phyloP scores from a whole-genome alignment of 208 protist species.

The Leishmania guyanensis region DNA sequence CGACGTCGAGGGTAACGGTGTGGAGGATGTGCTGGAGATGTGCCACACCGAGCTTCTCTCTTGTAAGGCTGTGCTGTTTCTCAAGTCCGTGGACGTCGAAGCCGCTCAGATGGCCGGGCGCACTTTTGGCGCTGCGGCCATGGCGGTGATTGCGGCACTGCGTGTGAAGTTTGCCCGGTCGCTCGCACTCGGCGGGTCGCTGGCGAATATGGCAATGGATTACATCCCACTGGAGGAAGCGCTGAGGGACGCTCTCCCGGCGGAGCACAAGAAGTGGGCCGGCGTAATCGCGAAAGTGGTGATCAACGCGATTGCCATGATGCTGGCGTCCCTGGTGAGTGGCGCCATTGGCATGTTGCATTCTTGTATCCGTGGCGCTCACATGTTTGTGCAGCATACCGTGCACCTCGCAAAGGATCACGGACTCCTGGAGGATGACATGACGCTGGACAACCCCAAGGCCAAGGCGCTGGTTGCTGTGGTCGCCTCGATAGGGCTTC shows the following conservation, averaged over 20 bases:
- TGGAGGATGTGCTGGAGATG: conserved; percentile 57
- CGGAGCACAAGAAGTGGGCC: conserved; percentile 59
- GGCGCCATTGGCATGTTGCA: conserved; percentile 54
- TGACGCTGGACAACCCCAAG: conserved; percentile 43
- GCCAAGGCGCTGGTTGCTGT: conserved; percentile 45
- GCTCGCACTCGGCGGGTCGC: conserved; percentile 60
- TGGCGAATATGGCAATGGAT: conserved; percentile 48
- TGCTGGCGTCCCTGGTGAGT: conserved; percentile 40
- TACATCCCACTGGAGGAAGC: conserved; percentile 49
- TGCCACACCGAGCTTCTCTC: conserved; percentile 45
- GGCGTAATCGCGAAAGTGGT: conserved; percentile 35
- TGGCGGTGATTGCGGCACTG: conserved; percentile 72
- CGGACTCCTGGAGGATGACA: conserved; percentile 45
- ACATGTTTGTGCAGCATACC: conserved; percentile 51
- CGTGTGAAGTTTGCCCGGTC: conserved; percentile 52
- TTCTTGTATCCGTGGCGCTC: conserved; percentile 59
- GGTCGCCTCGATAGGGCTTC: conserved; percentile 64
- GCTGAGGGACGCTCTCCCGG: conserved; percentile 52
- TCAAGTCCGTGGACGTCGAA: conserved; percentile 63
- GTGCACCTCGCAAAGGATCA: conserved; percentile 40
- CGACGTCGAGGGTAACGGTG: conserved; percentile 53
- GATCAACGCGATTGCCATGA: conserved; percentile 36
- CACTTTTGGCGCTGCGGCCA: conserved; percentile 41
- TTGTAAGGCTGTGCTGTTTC: conserved; percentile 57
- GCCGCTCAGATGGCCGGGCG: conserved; percentile 41